phyloP scores from a whole-genome alignment of 257 asterid species.

The Coffea eugenioides region DNA sequence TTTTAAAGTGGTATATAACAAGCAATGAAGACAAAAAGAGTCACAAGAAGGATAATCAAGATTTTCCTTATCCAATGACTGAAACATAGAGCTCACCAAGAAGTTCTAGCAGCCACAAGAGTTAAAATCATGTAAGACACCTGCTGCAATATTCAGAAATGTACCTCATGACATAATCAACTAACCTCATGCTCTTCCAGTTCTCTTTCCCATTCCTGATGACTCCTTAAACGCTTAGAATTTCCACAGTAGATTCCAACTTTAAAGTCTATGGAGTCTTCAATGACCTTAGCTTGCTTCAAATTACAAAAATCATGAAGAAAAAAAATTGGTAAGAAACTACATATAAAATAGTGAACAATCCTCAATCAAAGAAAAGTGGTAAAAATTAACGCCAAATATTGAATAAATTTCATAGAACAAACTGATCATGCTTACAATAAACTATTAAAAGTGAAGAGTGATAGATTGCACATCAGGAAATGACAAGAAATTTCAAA shows the following conservation, averaged over 20 bases:
- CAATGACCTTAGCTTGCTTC: slow-evolving; percentile 95
- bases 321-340: neutral
- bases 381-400: neutral
- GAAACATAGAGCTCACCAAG: neutral
- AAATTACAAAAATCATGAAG: slow-evolving; percentile 10
- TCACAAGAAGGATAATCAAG: neutral
- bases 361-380: neutral
- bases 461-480: neutral
- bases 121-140: slow-evolving; percentile 1
- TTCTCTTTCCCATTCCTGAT: slow-evolving; percentile 75
- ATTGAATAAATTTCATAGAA: neutral
- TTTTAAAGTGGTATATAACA: neutral
- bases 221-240: slow-evolving; percentile 42
- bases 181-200: slow-evolving; percentile 86
- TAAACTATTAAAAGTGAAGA: neutral
- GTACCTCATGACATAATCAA: slow-evolving; percentile 12
- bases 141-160: neutral
- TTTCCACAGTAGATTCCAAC: slow-evolving; percentile 71
- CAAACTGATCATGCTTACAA: neutral
- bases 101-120: neutral
- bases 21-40: neutral
- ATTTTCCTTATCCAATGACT: neutral
- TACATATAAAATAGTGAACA: neutral
- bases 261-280: slow-evolving; percentile 64
- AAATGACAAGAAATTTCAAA: neutral